Conservation (phyloP, 2,329 filamentous ascomycete species). For the Pseudocercospora eumusae region DNA sequence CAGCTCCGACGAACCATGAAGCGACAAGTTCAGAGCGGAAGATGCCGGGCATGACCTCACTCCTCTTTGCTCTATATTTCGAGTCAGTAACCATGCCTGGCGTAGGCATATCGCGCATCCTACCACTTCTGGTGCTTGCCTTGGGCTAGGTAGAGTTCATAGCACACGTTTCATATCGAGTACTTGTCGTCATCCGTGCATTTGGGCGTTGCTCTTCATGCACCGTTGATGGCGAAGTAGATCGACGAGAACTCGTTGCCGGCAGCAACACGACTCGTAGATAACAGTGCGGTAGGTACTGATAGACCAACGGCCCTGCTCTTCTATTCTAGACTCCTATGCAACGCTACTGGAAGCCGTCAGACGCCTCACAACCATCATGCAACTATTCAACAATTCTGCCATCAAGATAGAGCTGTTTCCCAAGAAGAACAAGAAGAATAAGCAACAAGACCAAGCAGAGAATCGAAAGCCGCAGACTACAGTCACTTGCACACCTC, state of each 20-base stretch:
- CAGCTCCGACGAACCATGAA: slow-evolving; percentile 3
- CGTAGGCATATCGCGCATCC: background rate
- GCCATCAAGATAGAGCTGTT: slow-evolving; percentile 22
- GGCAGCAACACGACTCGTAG: slow-evolving; percentile 8
- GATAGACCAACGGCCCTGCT: slow-evolving; percentile 5
- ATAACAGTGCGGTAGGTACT: slow-evolving; percentile 8
- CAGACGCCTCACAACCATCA: slow-evolving; percentile 5
- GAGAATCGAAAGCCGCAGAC: background rate
- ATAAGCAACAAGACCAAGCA: slow-evolving; percentile 6
- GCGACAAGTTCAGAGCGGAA: background rate
- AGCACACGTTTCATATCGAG: slow-evolving; percentile 5
- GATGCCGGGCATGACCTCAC: slow-evolving; percentile 5
- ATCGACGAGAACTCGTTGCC: slow-evolving; percentile 2
- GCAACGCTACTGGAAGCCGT: background rate
- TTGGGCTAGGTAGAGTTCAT: slow-evolving; percentile 4
- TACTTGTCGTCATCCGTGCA: slow-evolving; percentile 4
- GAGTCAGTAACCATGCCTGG: slow-evolving; percentile 7
- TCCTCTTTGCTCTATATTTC: background rate
- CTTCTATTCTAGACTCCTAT: slow-evolving; percentile 1
- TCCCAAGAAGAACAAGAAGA: slow-evolving; percentile 18
- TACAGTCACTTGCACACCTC: background rate
- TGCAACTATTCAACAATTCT: slow-evolving; percentile 21
- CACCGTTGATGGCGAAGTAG: slow-evolving; percentile 3
- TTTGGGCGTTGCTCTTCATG: slow-evolving; percentile 4
- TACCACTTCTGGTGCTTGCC: slow-evolving; percentile 1